Conservation (phyloP, 1,139 yeast genomes). For the Pneumocystis sp. region DNA sequence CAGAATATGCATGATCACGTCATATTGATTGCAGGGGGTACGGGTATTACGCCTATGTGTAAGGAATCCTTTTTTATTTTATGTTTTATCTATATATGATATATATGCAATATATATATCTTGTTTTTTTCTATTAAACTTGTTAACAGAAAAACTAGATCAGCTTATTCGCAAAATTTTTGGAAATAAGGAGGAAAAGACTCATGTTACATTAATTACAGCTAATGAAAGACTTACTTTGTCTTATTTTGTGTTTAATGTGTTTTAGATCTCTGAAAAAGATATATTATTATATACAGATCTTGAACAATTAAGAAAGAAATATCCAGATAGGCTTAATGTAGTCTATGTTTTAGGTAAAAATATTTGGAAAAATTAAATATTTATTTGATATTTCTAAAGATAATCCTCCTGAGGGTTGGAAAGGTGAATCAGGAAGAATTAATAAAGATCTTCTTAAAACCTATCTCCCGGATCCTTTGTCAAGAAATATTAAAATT, state of each 20-base stretch:
- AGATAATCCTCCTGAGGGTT: constrained; percentile 42
- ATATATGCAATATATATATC: too few species aligned
- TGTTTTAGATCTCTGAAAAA: constrained; percentile 35
- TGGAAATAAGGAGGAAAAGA: constrained; percentile 66
- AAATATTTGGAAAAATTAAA: constrained; percentile 45
- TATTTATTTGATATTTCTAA: constrained; percentile 19
- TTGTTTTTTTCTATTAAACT: not conserved
- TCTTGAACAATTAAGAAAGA: constrained; percentile 48
- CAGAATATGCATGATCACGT: constrained; percentile 70
- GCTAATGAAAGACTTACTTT: constrained; percentile 35
- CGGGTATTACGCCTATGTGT: constrained; percentile 79
- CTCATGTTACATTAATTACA: constrained; percentile 64
- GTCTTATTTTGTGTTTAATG: not conserved
- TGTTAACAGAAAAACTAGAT: constrained; percentile 26
- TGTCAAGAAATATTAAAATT: constrained; percentile 49
- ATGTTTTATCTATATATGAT: too few species aligned
- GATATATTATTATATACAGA: constrained; percentile 70
- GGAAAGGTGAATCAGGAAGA: constrained; percentile 48
- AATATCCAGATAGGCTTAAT: constrained; percentile 60
- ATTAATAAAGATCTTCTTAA: constrained; percentile 54
- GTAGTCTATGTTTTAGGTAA: constrained; percentile 12
- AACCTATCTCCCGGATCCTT: constrained; percentile 39
- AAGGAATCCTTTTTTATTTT: constrained; percentile 4
- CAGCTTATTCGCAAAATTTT: constrained; percentile 62
- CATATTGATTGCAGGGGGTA: constrained; percentile 86